These are phyloP conservation scores for Suillus luteus DNA, from an alignment of 768 basidiomycete species.

Conservation along the genomic window DNA sequence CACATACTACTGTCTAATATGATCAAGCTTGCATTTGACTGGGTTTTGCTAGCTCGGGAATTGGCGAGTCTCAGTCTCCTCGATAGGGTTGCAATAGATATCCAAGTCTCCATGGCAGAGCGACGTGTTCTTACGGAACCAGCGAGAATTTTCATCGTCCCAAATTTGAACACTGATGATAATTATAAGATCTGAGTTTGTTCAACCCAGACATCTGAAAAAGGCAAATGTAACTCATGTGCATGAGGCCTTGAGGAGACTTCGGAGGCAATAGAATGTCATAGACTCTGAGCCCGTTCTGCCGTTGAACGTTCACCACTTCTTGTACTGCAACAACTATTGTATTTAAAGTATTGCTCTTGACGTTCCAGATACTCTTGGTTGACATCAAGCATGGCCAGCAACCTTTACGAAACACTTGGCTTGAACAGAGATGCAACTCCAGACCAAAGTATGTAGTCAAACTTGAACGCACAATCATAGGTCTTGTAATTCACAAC, in stretches of 20 bases:
- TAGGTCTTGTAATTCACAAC: conserved; percentile 13
- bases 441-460: conserved; percentile 60
- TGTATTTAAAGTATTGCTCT: neutral
- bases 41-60: conserved; percentile 43
- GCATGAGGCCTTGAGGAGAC: neutral
- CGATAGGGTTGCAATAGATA: conserved; percentile 33
- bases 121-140: conserved; percentile 19
- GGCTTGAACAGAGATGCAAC: conserved; percentile 55
- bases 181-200: no score
- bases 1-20: conserved; percentile 44
- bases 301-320: neutral
- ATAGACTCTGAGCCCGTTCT: neutral
- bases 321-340: neutral
- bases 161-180: no score
- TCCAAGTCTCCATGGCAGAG: conserved; percentile 28
- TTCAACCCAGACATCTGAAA: neutral
- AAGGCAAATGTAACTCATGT: neutral
- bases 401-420: conserved; percentile 66
- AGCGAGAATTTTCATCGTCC: neutral
- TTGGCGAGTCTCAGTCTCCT: conserved; percentile 42
- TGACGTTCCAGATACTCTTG: neutral
- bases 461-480: conserved; percentile 1
- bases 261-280: conserved; percentile 9
- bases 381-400: conserved; percentile 43
- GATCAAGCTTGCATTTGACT: conserved; percentile 35